phyloP scores from a whole-genome alignment of 1,284 basidiomycete species.

The Leccinum ponderosum region DNA sequence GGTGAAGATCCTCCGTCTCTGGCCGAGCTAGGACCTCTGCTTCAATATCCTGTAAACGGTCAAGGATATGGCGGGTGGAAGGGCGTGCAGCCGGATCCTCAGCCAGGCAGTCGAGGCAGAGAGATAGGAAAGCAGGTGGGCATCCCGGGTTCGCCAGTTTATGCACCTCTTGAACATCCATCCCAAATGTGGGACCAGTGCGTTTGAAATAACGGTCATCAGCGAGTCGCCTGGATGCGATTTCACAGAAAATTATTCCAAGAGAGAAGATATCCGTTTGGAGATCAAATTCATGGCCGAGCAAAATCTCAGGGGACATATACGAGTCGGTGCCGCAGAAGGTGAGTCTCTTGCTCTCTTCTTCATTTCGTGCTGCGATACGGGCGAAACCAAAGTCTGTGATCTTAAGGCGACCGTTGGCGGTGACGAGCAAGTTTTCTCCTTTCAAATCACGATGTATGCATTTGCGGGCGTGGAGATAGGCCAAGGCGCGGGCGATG shows the following conservation, averaged over 20 bases:
- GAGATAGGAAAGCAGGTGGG: slow-evolving; percentile 74
- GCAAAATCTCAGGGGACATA: slow-evolving; percentile 92
- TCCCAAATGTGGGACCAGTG: slow-evolving; percentile 71
- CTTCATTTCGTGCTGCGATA: slow-evolving; percentile 89
- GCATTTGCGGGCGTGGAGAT: slow-evolving; percentile 91
- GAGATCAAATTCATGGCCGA: slow-evolving; percentile 89
- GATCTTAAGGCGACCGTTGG: slow-evolving; percentile 93
- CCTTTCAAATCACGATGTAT: slow-evolving; percentile 92
- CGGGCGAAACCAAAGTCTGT: slow-evolving; percentile 96
- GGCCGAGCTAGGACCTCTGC: slow-evolving; percentile 73
- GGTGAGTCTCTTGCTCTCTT: slow-evolving; percentile 87
- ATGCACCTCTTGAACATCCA: slow-evolving; percentile 78
- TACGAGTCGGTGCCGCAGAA: slow-evolving; percentile 97
- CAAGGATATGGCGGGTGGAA: slow-evolving; percentile 75
- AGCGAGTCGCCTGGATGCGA: slow-evolving; percentile 82
- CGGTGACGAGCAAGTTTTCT: slow-evolving; percentile 93
- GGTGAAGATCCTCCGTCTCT: slow-evolving; percentile 69
- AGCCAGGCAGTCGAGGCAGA: slow-evolving; percentile 79
- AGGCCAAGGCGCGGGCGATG: slow-evolving; percentile 91
- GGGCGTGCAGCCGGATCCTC: slow-evolving; percentile 74
- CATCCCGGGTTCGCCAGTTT: slow-evolving; percentile 73
- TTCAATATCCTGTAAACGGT: slow-evolving; percentile 77
- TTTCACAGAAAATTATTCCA: slow-evolving; percentile 94
- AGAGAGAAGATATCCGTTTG: slow-evolving; percentile 94
- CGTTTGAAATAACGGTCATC: slow-evolving; percentile 83